Evolutionary conservation across 257 asterid species (phyloP).

Genomic region (Fraxinus pennsylvanica): DNA sequence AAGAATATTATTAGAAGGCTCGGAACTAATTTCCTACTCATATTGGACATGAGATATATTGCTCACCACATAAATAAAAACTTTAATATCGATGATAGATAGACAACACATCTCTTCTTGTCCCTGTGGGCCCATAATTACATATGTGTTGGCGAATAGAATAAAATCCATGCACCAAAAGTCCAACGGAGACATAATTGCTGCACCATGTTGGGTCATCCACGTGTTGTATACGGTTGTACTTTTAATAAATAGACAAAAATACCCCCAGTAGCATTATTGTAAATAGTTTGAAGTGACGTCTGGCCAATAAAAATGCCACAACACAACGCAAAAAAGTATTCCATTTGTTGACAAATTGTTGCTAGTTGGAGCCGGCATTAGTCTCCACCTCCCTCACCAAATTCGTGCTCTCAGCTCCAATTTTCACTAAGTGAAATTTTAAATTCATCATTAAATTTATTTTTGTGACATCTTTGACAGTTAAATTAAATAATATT

Average conservation of each 20-base stretch:
- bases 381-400: neutral
- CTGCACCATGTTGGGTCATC: neutral
- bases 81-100: too few species aligned
- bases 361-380: neutral
- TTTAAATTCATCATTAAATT: too few species aligned
- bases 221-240: neutral
- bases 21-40: too few species aligned
- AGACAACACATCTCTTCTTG: too few species aligned
- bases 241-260: neutral
- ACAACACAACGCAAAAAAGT: neutral
- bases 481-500: too few species aligned
- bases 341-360: neutral
- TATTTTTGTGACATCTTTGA: too few species aligned
- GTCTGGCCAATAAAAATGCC: neutral
- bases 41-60: too few species aligned
- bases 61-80: too few species aligned
- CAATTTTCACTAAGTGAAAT: too few species aligned
- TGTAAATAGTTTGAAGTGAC: neutral
- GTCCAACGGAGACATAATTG: neutral
- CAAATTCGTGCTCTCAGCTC: neutral
- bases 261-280: neutral
- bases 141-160: too few species aligned
- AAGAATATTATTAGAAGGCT: too few species aligned
- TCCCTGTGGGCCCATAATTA: too few species aligned
- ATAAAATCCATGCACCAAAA: neutral